Conservation (phyloP, 257 asterid genomes). For the Nicotiana paniculata region DNA sequence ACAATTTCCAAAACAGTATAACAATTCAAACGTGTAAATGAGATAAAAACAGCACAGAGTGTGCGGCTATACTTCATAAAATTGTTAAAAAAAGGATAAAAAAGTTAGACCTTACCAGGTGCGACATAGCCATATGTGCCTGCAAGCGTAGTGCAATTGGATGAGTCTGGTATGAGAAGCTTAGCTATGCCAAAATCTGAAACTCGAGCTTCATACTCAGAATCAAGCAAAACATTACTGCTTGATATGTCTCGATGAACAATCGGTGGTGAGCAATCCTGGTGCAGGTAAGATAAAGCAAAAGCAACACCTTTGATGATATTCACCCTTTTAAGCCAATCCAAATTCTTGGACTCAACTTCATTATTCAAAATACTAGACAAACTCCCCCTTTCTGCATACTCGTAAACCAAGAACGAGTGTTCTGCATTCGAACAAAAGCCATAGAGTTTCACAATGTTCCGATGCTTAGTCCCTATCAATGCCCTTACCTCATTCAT, state of each 20-base stretch:
- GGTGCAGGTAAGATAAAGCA: constrained; percentile 1
- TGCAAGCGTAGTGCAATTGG: background rate
- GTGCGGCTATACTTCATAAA: background rate
- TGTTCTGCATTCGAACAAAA: background rate
- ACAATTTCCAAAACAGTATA: background rate
- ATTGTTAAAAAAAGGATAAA: background rate
- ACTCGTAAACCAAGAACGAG: constrained; percentile 9
- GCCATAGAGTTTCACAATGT: constrained; percentile 5
- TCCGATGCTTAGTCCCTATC: background rate
- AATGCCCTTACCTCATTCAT: background rate
- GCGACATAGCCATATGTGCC: background rate
- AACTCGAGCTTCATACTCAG: background rate
- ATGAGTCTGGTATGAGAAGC: background rate
- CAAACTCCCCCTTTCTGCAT: background rate
- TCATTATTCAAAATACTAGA: background rate
- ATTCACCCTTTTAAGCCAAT: constrained; percentile 1
- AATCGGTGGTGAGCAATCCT: background rate
- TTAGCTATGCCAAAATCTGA: background rate
- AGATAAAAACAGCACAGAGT: background rate
- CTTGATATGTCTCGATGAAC: background rate
- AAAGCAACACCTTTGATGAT: background rate
- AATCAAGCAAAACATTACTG: background rate
- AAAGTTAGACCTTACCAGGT: background rate
- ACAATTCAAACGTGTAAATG: background rate
- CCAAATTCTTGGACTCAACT: background rate